These are phyloP conservation scores for Centaurea solstitialis DNA, from an alignment of 129 eudicot species.

Conservation along the genomic window DNA sequence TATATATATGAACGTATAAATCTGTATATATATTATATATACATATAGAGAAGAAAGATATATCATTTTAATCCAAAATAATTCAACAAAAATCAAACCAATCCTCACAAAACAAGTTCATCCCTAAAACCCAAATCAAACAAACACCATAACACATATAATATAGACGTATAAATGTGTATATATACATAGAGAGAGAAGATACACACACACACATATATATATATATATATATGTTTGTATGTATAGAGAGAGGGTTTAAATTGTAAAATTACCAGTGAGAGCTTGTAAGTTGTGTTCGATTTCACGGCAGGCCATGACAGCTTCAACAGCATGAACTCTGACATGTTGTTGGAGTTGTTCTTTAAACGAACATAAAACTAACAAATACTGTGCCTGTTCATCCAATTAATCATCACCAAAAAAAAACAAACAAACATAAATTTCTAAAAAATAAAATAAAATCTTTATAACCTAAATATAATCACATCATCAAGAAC, in stretches of 20 bases:
- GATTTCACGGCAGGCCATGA: conserved; percentile 95
- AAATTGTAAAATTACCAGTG: conserved; percentile 56
- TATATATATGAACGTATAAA: background rate
- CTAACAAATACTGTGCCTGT: conserved; percentile 85
- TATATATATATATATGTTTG: no score
- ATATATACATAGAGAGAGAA: background rate
- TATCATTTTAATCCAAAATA: background rate
- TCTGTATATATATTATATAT: background rate
- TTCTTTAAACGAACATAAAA: conserved; percentile 88
- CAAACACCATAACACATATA: background rate
- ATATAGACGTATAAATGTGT: background rate
- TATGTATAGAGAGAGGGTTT: background rate
- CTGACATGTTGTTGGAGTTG: conserved; percentile 98
- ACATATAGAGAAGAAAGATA: background rate
- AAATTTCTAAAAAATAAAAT: no score
- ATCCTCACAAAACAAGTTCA: background rate
- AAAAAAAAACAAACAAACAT: no score
- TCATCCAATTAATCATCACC: conserved; percentile 8
- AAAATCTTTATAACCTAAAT: no score
- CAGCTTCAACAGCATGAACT: conserved; percentile 98
- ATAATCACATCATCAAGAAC: no score
- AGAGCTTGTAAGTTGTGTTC: conserved; percentile 82
- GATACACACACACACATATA: no score
- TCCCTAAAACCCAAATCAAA: conserved; percentile 18
- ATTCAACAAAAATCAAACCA: background rate